Conservation (phyloP, 140 eudicot genomes). For the Flaveria floridana region DNA sequence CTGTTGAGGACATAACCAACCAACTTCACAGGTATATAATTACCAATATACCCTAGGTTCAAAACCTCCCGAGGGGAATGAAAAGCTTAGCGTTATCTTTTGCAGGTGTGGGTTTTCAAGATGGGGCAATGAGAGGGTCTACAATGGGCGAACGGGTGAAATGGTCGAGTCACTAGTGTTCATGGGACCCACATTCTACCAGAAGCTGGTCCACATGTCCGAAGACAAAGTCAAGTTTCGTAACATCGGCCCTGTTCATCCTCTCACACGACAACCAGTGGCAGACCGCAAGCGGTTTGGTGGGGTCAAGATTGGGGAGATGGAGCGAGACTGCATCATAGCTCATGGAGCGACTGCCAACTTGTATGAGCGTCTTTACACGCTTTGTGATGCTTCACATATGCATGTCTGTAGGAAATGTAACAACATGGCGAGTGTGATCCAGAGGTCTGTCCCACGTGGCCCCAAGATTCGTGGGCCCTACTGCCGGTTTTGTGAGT, state of each 20-base stretch:
- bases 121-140: conserved; percentile 87
- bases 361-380: conserved; percentile 77
- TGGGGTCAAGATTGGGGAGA: conserved; percentile 86
- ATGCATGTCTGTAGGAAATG: conserved; percentile 83
- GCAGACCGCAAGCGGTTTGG: conserved; percentile 90
- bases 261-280: conserved; percentile 92
- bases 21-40: conserved; percentile 77
- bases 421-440: conserved; percentile 69
- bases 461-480: conserved; percentile 90
- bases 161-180: conserved; percentile 67
- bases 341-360: conserved; percentile 83
- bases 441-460: conserved; percentile 61
- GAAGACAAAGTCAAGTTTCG: conserved; percentile 91
- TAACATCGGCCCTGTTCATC: conserved; percentile 82
- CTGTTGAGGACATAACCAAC: conserved; percentile 65
- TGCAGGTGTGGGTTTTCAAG: conserved; percentile 80
- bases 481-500: conserved; percentile 73
- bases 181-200: conserved; percentile 96
- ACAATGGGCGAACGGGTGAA: conserved; percentile 86
- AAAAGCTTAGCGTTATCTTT: not conserved
- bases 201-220: conserved; percentile 83
- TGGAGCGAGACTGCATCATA: conserved; percentile 87
- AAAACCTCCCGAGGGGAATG: not conserved
- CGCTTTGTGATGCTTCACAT: conserved; percentile 77
- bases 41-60: not conserved